Conservation (phyloP, 202 grass and related monocot genomes). For the Schoenoplectus triqueter region DNA sequence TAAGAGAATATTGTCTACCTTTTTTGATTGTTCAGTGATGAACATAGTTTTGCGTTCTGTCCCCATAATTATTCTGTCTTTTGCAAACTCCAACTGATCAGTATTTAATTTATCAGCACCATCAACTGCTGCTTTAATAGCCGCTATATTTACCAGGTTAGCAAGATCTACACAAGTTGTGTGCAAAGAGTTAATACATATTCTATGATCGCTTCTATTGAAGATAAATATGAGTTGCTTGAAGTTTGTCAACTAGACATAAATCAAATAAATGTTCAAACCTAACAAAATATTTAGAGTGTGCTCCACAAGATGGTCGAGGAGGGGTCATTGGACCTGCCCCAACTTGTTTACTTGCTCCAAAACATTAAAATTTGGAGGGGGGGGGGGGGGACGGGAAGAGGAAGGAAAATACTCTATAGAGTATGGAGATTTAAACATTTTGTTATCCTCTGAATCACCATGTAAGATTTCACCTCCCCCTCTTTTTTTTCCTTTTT, state of each 20-base stretch:
- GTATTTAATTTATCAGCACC: constrained; percentile 75
- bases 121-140: constrained; percentile 98
- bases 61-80: constrained; percentile 98
- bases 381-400: not conserved
- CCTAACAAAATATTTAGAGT: constrained; percentile 26
- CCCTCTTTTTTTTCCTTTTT: constrained; percentile 27
- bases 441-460: not conserved
- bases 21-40: constrained; percentile 87
- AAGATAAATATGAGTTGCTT: constrained; percentile 30
- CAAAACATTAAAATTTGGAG: not conserved
- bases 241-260: not conserved
- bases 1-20: constrained; percentile 55
- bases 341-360: not conserved
- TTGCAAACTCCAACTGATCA: constrained; percentile 86
- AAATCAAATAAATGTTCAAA: constrained; percentile 16
- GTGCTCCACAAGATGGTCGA: not conserved
- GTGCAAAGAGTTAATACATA: constrained; percentile 35
- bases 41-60: constrained; percentile 97
- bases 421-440: not conserved
- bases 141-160: constrained; percentile 98
- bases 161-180: constrained; percentile 79
- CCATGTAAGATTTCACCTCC: not conserved
- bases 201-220: not conserved
- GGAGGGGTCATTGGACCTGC: not conserved
- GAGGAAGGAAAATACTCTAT: not conserved